phyloP scores from a whole-genome alignment of 306 rosid species.

The Medicago arabica region DNA sequence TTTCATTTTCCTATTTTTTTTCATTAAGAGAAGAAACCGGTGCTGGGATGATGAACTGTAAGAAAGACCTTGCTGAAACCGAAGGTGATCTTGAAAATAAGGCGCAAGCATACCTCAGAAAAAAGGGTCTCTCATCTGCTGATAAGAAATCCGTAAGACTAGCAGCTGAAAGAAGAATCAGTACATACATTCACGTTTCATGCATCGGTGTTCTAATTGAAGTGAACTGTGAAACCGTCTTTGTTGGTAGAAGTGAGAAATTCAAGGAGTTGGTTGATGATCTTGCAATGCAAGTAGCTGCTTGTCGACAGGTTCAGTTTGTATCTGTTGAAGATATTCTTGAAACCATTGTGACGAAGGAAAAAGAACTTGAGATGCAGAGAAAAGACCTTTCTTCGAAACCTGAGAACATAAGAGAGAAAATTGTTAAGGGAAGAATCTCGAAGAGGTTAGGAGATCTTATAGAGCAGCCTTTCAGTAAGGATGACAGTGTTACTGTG shows the following conservation, averaged over 20 bases:
- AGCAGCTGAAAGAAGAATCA: slow-evolving; percentile 97
- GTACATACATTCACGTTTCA: slow-evolving; percentile 90
- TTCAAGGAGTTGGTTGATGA: slow-evolving; percentile 93
- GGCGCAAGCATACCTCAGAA: slow-evolving; percentile 96
- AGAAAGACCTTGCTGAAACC: slow-evolving; percentile 93
- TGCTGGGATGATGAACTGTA: slow-evolving; percentile 99
- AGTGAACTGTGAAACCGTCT: slow-evolving; percentile 96
- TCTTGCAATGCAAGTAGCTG: slow-evolving; percentile 96
- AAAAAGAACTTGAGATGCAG: slow-evolving; percentile 87
- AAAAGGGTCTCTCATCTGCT: slow-evolving; percentile 92
- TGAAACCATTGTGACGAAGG: slow-evolving; percentile 60
- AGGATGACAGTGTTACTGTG: no score
- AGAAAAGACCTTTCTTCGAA: no score
- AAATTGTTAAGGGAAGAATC: no score
- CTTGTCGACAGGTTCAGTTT: slow-evolving; percentile 79
- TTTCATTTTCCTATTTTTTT: no score
- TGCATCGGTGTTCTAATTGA: slow-evolving; percentile 95
- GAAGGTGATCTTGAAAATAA: slow-evolving; percentile 94
- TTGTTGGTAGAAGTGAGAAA: slow-evolving; percentile 82
- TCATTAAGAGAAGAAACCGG: slow-evolving; percentile 98
- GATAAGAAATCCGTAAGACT: slow-evolving; percentile 93
- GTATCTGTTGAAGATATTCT: slow-evolving; percentile 88
- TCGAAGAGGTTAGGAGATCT: no score
- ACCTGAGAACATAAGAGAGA: no score
- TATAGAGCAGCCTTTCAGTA: no score